Evolutionary conservation across 331 rosid species (phyloP).

Genomic region (Pyrus hybrid): DNA sequence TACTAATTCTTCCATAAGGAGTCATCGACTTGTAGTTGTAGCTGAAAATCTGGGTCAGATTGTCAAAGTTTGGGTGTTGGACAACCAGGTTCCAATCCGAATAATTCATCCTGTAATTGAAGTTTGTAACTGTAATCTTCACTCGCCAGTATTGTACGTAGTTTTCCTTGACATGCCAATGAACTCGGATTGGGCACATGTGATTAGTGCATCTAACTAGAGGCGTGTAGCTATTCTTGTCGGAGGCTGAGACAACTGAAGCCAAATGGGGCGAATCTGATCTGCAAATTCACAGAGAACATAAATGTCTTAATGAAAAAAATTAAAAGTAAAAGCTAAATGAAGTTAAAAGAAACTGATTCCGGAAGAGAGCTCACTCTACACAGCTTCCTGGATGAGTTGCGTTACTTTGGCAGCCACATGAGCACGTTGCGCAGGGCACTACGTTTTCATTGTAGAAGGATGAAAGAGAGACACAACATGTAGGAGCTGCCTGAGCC

Average conservation of each 20-base stretch:
- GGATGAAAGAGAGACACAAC: conserved; percentile 85
- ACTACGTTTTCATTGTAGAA: conserved; percentile 75
- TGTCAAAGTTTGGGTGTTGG: conserved; percentile 84
- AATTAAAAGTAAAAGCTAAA: not conserved
- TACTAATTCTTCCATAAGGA: conserved; percentile 67
- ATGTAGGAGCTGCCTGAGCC: conserved; percentile 67
- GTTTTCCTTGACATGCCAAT: conserved; percentile 84
- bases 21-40: conserved; percentile 61
- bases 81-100: conserved; percentile 81
- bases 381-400: conserved; percentile 52
- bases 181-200: conserved; percentile 86
- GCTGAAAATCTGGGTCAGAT: conserved; percentile 79
- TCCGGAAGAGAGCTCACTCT: conserved; percentile 35
- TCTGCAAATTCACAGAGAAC: conserved; percentile 27
- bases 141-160: conserved; percentile 86
- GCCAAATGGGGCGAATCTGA: conserved; percentile 44
- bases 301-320: not conserved
- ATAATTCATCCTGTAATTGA: conserved; percentile 71
- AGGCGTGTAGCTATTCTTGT: conserved; percentile 32
- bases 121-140: conserved; percentile 76
- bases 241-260: conserved; percentile 41
- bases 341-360: not conserved
- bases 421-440: conserved; percentile 64
- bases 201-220: conserved; percentile 73
- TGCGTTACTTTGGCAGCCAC: conserved; percentile 62